Evolutionary conservation across 2,329 filamentous ascomycete species (phyloP).

Genomic region (Cryphonectria parasitica): DNA sequence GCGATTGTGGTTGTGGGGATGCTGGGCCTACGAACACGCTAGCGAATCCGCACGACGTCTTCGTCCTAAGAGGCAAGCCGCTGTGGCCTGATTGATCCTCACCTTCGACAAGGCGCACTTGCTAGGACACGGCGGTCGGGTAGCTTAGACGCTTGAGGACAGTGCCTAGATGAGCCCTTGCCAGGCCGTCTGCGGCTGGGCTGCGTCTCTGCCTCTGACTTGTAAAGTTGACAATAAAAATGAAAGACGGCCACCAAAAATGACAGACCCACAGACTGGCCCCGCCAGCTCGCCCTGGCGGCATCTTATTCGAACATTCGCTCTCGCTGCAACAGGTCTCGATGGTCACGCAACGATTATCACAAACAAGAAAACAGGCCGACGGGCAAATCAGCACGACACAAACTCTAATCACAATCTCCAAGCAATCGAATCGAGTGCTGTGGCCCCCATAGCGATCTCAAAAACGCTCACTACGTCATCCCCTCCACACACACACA

Average conservation of each 20-base stretch:
- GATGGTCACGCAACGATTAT: neutral
- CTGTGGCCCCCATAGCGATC: neutral
- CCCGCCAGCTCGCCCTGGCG: neutral
- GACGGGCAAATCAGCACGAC: constrained; percentile 5
- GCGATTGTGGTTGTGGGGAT: constrained; percentile 12
- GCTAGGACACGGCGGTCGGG: neutral
- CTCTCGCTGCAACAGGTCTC: neutral
- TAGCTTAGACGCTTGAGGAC: neutral
- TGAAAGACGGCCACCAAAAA: neutral
- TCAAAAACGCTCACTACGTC: constrained; percentile 11
- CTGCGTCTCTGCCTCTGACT: neutral
- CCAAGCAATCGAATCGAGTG: neutral
- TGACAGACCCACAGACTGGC: neutral
- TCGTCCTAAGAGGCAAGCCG: constrained; percentile 2
- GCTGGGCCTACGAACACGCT: neutral
- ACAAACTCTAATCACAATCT: neutral
- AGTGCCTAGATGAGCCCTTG: neutral
- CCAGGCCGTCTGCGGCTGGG: neutral
- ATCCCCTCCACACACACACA: constrained; percentile 2
- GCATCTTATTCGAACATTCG: neutral
- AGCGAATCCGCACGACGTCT: constrained; percentile 11
- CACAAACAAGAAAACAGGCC: neutral
- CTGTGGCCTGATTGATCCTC: neutral
- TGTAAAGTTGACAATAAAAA: neutral
- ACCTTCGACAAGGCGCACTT: constrained; percentile 3